Base-by-base conservation (phyloP, 176 grass and related monocot genomes). In the Juncus effusus region DNA sequence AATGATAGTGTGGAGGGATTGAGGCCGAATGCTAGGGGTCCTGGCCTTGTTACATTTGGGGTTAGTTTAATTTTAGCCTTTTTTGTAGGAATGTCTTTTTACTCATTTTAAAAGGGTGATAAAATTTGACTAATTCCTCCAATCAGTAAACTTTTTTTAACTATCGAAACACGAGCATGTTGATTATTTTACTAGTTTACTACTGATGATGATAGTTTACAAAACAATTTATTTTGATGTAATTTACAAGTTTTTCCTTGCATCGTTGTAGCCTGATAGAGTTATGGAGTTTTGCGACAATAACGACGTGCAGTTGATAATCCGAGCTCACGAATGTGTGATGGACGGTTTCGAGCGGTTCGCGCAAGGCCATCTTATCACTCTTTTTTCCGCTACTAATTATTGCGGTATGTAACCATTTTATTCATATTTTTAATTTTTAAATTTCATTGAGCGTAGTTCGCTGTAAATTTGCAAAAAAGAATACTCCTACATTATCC, bases 261-360 rank as follows among this genome's bases (percentile, higher is more conserved):
- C 69, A 1, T 86, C 49, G 38, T 16, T 61, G n/a, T 86, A 99
- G 94, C 94, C 94, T 76, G 95, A 99, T 16, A 79, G 89, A 73
- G 95, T 99, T 65, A 93, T 94, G 95, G 95, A 99, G 80, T 99
- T 99, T 73, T 99, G 95, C 76, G 84, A 94, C 71, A 99, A 99
- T 65, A 99, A 99, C 86, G 85, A 94, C 69, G 59, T 99, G 5
- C 95, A 99, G 69, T 93, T 99, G 66, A 99, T 94, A 8, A 82
- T 99, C 59, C 83, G 95, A 67, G 95, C 95, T 40, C 95, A 99
- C 3, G 95, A 99, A 62, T 99, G 95, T 90, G 95, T 99, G 61
- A 99, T 99, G 89, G 95, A 99, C 87, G 95, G 95, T 60, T 99
- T 99, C 56, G 89, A 99, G 81, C 89, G 95, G 40, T 99, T 99